Evolutionary conservation across 179 eudicot species (phyloP).

Genomic region (Corrigiola litoralis): DNA sequence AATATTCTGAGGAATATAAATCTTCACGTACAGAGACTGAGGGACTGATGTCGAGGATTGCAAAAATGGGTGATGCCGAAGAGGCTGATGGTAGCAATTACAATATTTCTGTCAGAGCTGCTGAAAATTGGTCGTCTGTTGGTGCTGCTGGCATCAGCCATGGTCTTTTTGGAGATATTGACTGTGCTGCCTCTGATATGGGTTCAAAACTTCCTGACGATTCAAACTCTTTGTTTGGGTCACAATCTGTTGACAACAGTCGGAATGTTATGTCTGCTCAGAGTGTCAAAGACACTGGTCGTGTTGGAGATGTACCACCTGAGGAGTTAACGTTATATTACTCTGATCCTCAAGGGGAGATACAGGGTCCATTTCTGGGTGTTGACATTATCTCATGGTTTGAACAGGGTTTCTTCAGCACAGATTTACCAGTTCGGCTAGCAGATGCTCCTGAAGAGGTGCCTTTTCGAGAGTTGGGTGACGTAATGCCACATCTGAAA

Average conservation of each 20-base stretch:
- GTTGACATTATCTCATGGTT: slow-evolving; percentile 95
- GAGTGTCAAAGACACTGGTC: slow-evolving; percentile 28
- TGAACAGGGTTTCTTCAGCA: slow-evolving; percentile 94
- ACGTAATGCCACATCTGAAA: slow-evolving; percentile 79
- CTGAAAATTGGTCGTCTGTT: slow-evolving; percentile 21
- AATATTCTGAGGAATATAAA: slow-evolving; percentile 23
- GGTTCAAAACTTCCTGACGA: slow-evolving; percentile 44
- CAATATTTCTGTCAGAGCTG: slow-evolving; percentile 26
- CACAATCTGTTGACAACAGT: slow-evolving; percentile 38
- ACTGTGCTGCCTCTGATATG: slow-evolving; percentile 27
- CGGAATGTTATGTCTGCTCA: slow-evolving; percentile 34
- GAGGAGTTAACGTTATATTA: slow-evolving; percentile 83
- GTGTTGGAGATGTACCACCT: slow-evolving; percentile 37
- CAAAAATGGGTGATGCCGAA: slow-evolving; percentile 19
- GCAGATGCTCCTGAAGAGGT: slow-evolving; percentile 78
- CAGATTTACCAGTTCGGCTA: slow-evolving; percentile 73
- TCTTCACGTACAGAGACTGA: slow-evolving; percentile 26
- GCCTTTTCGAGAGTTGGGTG: slow-evolving; percentile 69
- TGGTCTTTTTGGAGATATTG: slow-evolving; percentile 24
- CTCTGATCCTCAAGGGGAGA: slow-evolving; percentile 90
- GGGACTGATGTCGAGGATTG: slow-evolving; percentile 12
- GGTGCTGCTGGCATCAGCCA: slow-evolving; percentile 29
- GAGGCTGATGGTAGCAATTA: slow-evolving; percentile 23
- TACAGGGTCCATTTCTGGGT: slow-evolving; percentile 97
- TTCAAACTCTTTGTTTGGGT: slow-evolving; percentile 37